phyloP scores from a whole-genome alignment of 202 grass and related monocot genomes.

The Panicum virgatum region DNA sequence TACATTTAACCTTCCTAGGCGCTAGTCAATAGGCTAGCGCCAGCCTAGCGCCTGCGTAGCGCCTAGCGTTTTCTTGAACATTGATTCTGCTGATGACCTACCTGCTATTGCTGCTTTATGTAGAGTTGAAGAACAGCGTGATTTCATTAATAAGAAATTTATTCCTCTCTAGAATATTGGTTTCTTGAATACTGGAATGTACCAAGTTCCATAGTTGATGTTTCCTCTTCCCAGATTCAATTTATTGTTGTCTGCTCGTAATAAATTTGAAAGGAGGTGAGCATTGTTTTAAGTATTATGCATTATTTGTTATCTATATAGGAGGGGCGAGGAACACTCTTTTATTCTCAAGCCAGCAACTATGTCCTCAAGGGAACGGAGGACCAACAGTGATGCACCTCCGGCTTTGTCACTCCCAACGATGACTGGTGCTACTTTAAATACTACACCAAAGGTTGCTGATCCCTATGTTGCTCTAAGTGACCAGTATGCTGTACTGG shows the following conservation, averaged over 20 bases:
- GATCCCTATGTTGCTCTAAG: conserved; percentile 46
- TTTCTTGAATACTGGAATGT: conserved; percentile 9
- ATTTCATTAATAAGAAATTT: conserved; percentile 30
- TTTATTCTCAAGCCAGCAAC: conserved; percentile 94
- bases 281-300: conserved; percentile 19
- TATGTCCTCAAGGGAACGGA: conserved; percentile 52
- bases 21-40: too few relatives aligned
- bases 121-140: conserved; percentile 15
- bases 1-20: too few relatives aligned
- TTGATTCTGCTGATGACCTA: too few relatives aligned
- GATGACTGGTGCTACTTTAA: conserved; percentile 38
- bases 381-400: conserved; percentile 43
- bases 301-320: conserved; percentile 46
- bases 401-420: conserved; percentile 47
- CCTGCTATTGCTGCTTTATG: conserved; percentile 3
- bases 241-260: not conserved
- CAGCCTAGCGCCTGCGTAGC: too few relatives aligned
- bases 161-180: conserved; percentile 2
- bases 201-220: conserved; percentile 1
- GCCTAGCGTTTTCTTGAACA: too few relatives aligned
- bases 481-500: conserved; percentile 85
- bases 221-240: conserved; percentile 20
- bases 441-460: conserved; percentile 43
- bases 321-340: conserved; percentile 94
- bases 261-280: conserved; percentile 12